phyloP scores from a whole-genome alignment of 2,329 filamentous ascomycete species.

The Hypoxylon rubiginosum region DNA sequence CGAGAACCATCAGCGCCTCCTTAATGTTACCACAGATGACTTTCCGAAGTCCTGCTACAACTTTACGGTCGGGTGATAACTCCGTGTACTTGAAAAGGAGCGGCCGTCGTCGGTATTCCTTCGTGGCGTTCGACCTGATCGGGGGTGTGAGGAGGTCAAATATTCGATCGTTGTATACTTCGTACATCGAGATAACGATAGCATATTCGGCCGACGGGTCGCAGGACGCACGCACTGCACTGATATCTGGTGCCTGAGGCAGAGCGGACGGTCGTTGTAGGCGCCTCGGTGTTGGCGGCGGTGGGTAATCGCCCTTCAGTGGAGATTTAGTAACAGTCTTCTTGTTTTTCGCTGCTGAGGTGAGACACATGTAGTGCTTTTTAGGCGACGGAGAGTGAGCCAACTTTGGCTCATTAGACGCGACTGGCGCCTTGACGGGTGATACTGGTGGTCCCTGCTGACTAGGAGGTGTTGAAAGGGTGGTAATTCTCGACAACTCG shows the following conservation, averaged over 20 bases:
- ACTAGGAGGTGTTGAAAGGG: conserved; percentile 48
- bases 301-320: conserved; percentile 63
- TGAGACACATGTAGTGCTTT: conserved; percentile 61
- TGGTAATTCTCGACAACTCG: conserved; percentile 44
- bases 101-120: conserved; percentile 80
- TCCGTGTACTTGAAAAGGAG: conserved; percentile 95
- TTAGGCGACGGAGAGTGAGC: conserved; percentile 47
- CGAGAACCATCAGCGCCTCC: conserved; percentile 90
- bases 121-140: conserved; percentile 70
- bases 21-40: conserved; percentile 85
- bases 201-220: conserved; percentile 84
- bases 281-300: conserved; percentile 70
- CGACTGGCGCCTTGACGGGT: conserved; percentile 37
- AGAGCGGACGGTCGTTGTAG: conserved; percentile 78
- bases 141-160: conserved; percentile 87
- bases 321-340: conserved; percentile 62
- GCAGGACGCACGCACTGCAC: conserved; percentile 74
- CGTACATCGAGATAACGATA: conserved; percentile 96
- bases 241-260: conserved; percentile 81
- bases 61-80: conserved; percentile 87
- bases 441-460: conserved; percentile 28
- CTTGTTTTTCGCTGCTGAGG: conserved; percentile 61
- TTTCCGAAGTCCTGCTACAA: conserved; percentile 92
- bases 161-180: conserved; percentile 98
- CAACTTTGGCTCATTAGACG: conserved; percentile 51